Evolutionary conservation across 768 basidiomycete genomes (phyloP), one percentile per base, ranked within the genome.

Genomic region (Pulveroboletus sp.): DNA sequence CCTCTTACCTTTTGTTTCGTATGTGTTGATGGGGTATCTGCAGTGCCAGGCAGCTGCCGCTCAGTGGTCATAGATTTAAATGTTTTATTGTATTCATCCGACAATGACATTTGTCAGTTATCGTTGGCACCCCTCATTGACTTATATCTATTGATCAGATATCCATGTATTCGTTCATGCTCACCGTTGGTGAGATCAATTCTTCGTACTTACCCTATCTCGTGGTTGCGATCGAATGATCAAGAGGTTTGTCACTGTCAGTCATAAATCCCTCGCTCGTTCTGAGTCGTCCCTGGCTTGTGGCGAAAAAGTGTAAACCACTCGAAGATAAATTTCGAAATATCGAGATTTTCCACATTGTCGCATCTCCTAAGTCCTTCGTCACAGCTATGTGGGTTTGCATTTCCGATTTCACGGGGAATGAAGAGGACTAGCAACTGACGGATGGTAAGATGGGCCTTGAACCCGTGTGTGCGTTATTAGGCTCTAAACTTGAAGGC

Each of bases 31-130:
- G 14, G 13, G 4, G 39, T 5, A 37, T 47, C 39, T 32, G 25
- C 33, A 89, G 85, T 90, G 87, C 71, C 86, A 89, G 69, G 81
- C 84, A 50, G 85, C 86, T 29, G 87, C 86, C 45, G 74, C 81
- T 19, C 81, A 74, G 24, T 83, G 79, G 60, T 76, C 70, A 56
- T 56, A 57, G 56, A 51, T 36, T 50, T 31, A 16, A 32, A 42
- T 20, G n/a, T 29, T 41, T 31, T 45, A 7, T 45, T 45, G 42
- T 51, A 53, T 19, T 8, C 36, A 12, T 31, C 7, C 48, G 45
- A 40, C 38, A 49, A 56, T 52, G 44, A 29, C 46, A 51, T 32
- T 39, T 37, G 45, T 49, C 45, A 41, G 29, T 50, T 32, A 11
- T 33, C 23, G 16, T 35, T 35, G 35, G 17, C 53, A 43, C 44